Percentiles rank a stretch among this genome's conserved stretches.
Evolutionary conservation across 108 stramenopile genomes (phyloP).

Genomic region (Chaetoceros muelleri): DNA sequence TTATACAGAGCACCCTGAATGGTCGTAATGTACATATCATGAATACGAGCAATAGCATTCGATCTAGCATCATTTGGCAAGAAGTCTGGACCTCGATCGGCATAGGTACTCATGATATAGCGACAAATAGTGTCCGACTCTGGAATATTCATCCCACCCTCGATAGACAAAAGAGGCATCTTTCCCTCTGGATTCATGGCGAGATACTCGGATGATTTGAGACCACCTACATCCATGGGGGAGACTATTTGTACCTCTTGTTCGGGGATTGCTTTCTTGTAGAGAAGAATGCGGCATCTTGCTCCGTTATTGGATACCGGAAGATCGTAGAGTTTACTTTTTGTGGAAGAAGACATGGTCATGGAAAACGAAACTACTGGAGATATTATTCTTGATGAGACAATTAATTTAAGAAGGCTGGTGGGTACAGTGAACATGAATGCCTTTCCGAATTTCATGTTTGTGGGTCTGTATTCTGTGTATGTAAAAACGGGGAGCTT

Average conservation of each 20-base stretch:
- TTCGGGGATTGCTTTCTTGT: slow-evolving; percentile 61
- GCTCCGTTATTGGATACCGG: slow-evolving; percentile 94
- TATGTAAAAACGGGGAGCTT: too few species aligned
- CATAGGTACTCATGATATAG: slow-evolving; percentile 62
- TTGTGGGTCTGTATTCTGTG: too few species aligned
- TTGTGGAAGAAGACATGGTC: slow-evolving; percentile 3
- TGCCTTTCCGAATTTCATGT: too few species aligned
- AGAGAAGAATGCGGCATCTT: slow-evolving; percentile 71
- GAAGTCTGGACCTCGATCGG: slow-evolving; percentile 66
- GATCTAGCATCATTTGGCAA: slow-evolving; percentile 68
- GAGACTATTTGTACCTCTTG: slow-evolving; percentile 54
- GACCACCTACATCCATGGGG: slow-evolving; percentile 69
- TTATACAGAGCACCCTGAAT: slow-evolving; percentile 92
- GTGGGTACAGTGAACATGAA: too few species aligned
- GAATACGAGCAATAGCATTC: slow-evolving; percentile 77
- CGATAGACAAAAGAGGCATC: slow-evolving; percentile 59
- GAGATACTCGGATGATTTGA: slow-evolving; percentile 74
- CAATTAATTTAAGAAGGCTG: too few species aligned
- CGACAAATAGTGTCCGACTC: slow-evolving; percentile 89
- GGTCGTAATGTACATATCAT: slow-evolving; percentile 87
- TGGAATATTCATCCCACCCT: slow-evolving; percentile 30
- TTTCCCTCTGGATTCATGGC: slow-evolving; percentile 81
- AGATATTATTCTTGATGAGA: too few species aligned
- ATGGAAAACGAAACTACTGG: neutral
- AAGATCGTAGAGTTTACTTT: slow-evolving; percentile 71